A percentile compares a stretch with the other conserved stretches of the same genome.
phyloP scores from a whole-genome alignment of 345 rosid species.

The Populus alba region DNA sequence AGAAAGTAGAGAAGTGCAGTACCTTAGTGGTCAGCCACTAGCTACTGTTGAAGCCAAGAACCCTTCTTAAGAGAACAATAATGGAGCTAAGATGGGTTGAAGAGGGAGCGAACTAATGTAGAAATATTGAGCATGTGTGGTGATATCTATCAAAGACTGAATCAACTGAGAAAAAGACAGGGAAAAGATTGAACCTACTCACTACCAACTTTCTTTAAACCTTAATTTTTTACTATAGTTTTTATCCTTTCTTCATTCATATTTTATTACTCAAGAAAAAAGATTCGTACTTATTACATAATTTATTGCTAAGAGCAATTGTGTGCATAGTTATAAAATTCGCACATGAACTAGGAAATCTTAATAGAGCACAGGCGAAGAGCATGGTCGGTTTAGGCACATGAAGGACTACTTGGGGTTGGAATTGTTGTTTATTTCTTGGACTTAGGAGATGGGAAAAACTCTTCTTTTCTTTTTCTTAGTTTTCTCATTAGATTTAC shows the following conservation, averaged over 20 bases:
- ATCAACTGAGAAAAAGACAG: not conserved
- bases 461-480: not conserved
- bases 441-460: not conserved
- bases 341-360: too few species aligned
- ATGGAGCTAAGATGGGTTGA: not conserved
- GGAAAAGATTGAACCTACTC: not conserved
- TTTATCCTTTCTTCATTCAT: not conserved
- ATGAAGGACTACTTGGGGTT: not conserved
- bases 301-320: not conserved
- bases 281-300: too few species aligned
- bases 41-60: not conserved
- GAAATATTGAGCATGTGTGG: not conserved
- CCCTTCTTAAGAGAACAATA: not conserved
- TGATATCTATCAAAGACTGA: not conserved
- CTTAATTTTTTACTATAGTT: not conserved
- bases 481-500: not conserved
- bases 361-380: not conserved
- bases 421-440: not conserved
- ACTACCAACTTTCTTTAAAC: not conserved
- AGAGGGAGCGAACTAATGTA: not conserved
- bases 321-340: too few species aligned
- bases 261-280: not conserved
- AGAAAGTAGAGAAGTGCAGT: not conserved
- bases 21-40: not conserved
- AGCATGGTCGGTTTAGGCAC: slow-evolving; percentile 8